Percentiles rank a stretch among this genome's conserved stretches.
Evolutionary conservation across 1,139 yeast genomes (phyloP).

Genomic region (Taphrina sp.): DNA sequence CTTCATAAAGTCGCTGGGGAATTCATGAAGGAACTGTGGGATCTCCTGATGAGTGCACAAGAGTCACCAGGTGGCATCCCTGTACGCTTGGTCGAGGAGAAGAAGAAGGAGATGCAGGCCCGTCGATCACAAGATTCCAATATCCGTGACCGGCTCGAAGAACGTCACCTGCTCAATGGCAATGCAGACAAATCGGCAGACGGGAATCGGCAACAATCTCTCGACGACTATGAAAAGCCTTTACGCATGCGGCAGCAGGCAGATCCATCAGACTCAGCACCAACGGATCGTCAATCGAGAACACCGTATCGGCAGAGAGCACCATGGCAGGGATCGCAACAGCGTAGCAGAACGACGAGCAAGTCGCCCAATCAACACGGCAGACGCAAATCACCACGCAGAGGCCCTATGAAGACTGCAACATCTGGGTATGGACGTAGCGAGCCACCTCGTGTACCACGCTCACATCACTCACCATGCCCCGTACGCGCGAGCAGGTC

Average conservation of each 20-base stretch:
- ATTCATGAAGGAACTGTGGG: conserved; percentile 41
- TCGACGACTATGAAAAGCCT: conserved; percentile 13
- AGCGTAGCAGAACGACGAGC: too few species aligned
- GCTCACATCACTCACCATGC: too few species aligned
- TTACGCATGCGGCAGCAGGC: conserved; percentile 9
- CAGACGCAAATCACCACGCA: too few species aligned
- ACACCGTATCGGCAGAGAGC: too few species aligned
- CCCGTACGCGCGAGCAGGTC: too few species aligned
- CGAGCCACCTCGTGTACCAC: too few species aligned
- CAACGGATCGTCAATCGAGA: too few species aligned
- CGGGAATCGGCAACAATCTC: conserved; percentile 2
- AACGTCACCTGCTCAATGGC: conserved; percentile 1
- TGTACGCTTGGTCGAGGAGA: conserved; percentile 38
- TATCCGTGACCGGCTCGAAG: not conserved
- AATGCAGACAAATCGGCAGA: not conserved
- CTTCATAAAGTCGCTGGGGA: conserved; percentile 38
- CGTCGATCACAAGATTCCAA: conserved; percentile 7
- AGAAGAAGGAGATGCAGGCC: conserved; percentile 37
- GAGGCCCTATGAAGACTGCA: too few species aligned
- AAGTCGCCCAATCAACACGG: too few species aligned
- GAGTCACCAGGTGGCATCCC: conserved; percentile 41
- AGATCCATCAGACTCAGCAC: too few species aligned
- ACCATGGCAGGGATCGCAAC: too few species aligned
- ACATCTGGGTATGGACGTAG: too few species aligned
- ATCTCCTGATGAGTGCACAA: conserved; percentile 40